Evolutionary conservation across 1,284 basidiomycete species (phyloP), one percentile per base, ranked within the genome.

Genomic region (Ceratobasidium theobromae): DNA sequence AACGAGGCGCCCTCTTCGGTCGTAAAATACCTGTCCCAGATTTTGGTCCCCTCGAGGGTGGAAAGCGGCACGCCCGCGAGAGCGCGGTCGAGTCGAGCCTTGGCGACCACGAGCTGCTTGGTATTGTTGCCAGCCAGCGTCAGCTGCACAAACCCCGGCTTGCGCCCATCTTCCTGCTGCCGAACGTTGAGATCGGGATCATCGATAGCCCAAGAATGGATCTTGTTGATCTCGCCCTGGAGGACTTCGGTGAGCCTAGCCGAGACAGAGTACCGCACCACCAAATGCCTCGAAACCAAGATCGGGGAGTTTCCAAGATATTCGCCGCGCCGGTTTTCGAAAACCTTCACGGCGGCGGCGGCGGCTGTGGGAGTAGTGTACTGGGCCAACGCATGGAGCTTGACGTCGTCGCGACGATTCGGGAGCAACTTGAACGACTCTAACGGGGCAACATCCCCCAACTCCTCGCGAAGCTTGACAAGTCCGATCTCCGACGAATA

Each of bases 131-230:
- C 55, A 0, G 54, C 33, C 11, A 67, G 35, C 21, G 21, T 18
- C 21, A 67, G 35, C 25, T 60, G 46, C 8, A 67, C 49, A 27
- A 18, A 57, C n/a, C 25, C 65, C 3, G 33, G 33, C 18, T 65
- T 65, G 27, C 28, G 45, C 1, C 11, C 9, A 21, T 67, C 57
- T 30, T 53, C 46, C 3, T 32, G 18, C 38, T 60, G 54, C 4
- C 32, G 35, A 5, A 67, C 66, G 28, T 52, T 16, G 11, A 54
- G 45, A 28, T 57, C 54, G 1, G 46, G 48, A 23, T 67, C 66
- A 32, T 67, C 48, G 43, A 62, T 62, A 3, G 57, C 45, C 57
- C 57, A 62, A 1, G 57, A 49, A 30, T 62, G 57, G 3, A 62
- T 43, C n/a, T 28, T 21, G 23, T 62, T 62, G 32, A 62, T 48